Percentiles rank a stretch among this genome's conserved stretches.
These are phyloP conservation scores for Rhodotorula paludigena DNA, from an alignment of 768 basidiomycete genomes.

Conservation along the genomic window DNA sequence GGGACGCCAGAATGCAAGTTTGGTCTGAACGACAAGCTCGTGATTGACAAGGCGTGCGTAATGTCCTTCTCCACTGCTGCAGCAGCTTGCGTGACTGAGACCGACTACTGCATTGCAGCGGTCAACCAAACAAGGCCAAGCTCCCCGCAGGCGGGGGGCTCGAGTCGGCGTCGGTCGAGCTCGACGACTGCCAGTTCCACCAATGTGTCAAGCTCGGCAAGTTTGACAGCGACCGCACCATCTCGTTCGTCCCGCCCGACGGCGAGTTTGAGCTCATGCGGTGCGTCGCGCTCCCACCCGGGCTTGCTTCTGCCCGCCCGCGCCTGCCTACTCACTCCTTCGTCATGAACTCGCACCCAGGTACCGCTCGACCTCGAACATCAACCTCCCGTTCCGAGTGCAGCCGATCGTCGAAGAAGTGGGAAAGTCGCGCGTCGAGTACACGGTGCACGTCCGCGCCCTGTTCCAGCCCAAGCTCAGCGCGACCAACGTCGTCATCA, in stretches of 20 bases:
- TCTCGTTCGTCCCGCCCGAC: constrained; percentile 96
- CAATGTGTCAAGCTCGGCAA: constrained; percentile 94
- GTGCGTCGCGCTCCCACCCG: constrained; percentile 50
- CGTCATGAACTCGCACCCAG: constrained; percentile 51
- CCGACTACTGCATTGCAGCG: neutral
- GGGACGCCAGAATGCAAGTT: constrained; percentile 99
- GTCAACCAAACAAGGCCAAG: constrained; percentile 6
- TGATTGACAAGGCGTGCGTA: constrained; percentile 67
- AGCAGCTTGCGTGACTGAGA: too few relatives aligned
- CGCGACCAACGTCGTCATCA: constrained; percentile 82
- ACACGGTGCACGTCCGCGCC: constrained; percentile 77
- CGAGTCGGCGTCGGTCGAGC: constrained; percentile 66
- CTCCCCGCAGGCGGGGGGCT: constrained; percentile 38
- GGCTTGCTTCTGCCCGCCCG: neutral
- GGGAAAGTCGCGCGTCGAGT: constrained; percentile 85
- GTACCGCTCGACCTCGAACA: constrained; percentile 91
- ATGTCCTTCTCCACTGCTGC: constrained; percentile 6
- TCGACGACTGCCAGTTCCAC: constrained; percentile 98
- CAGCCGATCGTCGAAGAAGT: constrained; percentile 89
- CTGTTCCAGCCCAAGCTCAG: constrained; percentile 87
- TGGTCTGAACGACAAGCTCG: constrained; percentile 95
- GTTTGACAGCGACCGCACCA: constrained; percentile 87
- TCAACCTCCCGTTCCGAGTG: constrained; percentile 85
- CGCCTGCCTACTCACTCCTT: neutral
- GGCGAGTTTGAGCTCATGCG: constrained; percentile 98